A percentile compares a stretch with the other conserved stretches of the same genome.
These are phyloP conservation scores for Sporobolus alterniflorus DNA, from an alignment of 202 grass and related monocot genomes.

Conservation along the genomic window DNA sequence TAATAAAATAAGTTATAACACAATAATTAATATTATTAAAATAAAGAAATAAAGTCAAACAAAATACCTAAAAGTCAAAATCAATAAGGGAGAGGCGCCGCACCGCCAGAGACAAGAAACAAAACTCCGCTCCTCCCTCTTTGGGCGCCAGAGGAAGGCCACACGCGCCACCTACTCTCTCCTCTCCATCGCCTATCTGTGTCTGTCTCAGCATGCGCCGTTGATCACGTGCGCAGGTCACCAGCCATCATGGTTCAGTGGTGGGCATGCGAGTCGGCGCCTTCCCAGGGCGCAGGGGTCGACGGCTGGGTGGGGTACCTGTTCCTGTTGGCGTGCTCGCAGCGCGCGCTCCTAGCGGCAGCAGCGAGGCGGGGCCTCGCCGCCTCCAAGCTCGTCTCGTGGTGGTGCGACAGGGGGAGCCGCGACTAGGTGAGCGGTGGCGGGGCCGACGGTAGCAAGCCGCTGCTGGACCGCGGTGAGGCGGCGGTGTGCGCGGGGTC, in stretches of 20 bases:
- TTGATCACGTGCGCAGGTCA: not conserved
- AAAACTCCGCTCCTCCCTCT: too few relatives aligned
- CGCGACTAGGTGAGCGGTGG: not conserved
- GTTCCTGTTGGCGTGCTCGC: constrained; percentile 76
- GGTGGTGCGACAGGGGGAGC: not conserved
- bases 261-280: constrained; percentile 51
- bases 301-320: constrained; percentile 61
- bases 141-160: too few relatives aligned
- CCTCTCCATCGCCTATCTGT: too few relatives aligned
- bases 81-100: too few relatives aligned
- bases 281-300: constrained; percentile 20
- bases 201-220: constrained; percentile 30
- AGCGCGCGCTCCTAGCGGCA: constrained; percentile 57
- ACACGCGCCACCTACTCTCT: not conserved
- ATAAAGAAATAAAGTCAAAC: too few relatives aligned
- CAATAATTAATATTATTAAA: too few relatives aligned
- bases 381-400: constrained; percentile 27
- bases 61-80: too few relatives aligned
- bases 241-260: constrained; percentile 29
- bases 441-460: constrained; percentile 42
- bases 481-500: constrained; percentile 14
- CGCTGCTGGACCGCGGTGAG: constrained; percentile 24
- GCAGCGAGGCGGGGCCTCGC: constrained; percentile 31
- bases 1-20: too few relatives aligned
- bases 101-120: too few relatives aligned